These are phyloP conservation scores for Leccinum ochraceum DNA, from an alignment of 768 basidiomycete species.

Conservation along the genomic window DNA sequence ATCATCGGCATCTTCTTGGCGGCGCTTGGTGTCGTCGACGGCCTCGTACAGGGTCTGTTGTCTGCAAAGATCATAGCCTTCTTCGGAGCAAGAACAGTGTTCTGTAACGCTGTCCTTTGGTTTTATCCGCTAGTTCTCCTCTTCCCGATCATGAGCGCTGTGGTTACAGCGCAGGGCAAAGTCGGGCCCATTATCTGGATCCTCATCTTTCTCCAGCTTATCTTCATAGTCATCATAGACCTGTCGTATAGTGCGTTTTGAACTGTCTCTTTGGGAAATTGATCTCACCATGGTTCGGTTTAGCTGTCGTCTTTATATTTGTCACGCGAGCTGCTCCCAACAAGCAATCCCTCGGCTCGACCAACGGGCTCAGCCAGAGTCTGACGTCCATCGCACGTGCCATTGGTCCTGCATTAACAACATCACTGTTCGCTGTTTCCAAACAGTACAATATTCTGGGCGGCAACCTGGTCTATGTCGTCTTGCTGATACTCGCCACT, in stretches of 20 bases:
- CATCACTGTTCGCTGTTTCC: slow-evolving; percentile 56
- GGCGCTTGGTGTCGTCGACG: slow-evolving; percentile 38
- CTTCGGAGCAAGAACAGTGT: slow-evolving; percentile 44
- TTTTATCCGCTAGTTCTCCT: slow-evolving; percentile 41
- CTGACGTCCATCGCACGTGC: slow-evolving; percentile 46
- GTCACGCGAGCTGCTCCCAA: slow-evolving; percentile 54
- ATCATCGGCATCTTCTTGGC: slow-evolving; percentile 44
- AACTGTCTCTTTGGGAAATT: neutral
- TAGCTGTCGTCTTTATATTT: slow-evolving; percentile 54
- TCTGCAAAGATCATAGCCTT: slow-evolving; percentile 41
- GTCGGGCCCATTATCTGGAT: slow-evolving; percentile 39
- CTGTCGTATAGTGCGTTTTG: slow-evolving; percentile 41
- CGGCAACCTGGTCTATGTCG: slow-evolving; percentile 51
- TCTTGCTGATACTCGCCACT: slow-evolving; percentile 38
- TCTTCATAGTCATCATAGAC: slow-evolving; percentile 37
- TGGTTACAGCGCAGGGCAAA: slow-evolving; percentile 34
- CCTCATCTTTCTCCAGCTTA: slow-evolving; percentile 32
- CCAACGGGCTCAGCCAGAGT: slow-evolving; percentile 57
- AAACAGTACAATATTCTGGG: slow-evolving; percentile 48
- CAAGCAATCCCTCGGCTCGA: slow-evolving; percentile 53
- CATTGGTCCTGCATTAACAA: slow-evolving; percentile 48
- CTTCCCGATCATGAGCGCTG: slow-evolving; percentile 47
- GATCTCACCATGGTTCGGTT: slow-evolving; percentile 1
- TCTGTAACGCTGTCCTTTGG: slow-evolving; percentile 38
- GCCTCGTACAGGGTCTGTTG: slow-evolving; percentile 41